Base-by-base conservation (phyloP, 371 early-diverging fungal species). In the Mucor plumbeus region DNA sequence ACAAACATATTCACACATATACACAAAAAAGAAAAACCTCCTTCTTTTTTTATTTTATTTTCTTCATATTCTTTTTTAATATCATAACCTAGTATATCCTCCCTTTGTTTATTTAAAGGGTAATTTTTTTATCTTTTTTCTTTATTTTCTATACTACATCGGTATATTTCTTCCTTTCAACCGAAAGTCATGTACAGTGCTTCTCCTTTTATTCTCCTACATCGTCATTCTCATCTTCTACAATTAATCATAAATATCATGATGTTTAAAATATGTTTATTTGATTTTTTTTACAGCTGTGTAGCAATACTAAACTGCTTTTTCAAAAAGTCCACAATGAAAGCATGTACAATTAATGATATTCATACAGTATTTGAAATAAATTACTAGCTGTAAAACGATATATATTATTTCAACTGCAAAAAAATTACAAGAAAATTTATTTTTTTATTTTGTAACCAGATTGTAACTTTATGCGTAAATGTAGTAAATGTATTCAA, bases 121-220 rank as follows among this genome's bases (percentile, higher is more conserved):
- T 38, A 38, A 38, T 47, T 14, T 38, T n/a, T 34, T 57, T 1
- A 13, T 35, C 39, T 19, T 50, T 31, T 59, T 50, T 59, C 40
- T 39, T 40, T 26, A 48, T 26, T 39, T 47, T 62, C 36, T 47
- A 33, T 39, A 21, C n/a, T 43, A 47, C 34, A 61, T 65, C 48
- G 65, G 65, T 65, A 59, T 65, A 38, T 47, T 65, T 65, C 31
- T 48, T 58, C 38, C 39, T 35, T 41, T 26, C 50, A 55, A 59
- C 65, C 47, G 59, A 65, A 65, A 58, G 58, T 65, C 65, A 59
- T 65, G 65, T 65, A 65, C 58, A 65, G 65, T 65, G 65, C 59
- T 47, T 58, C 50, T 43, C 57, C 19, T 56, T 34, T 63, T 50
- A 41, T 53, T n/a, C 26, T 40, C 40, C 7, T 26, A 9, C 26